Percentiles rank a stretch among this genome's conserved stretches.
Evolutionary conservation across 2,329 filamentous ascomycete species (phyloP).

Genomic region (Ampelomyces quisqualis): DNA sequence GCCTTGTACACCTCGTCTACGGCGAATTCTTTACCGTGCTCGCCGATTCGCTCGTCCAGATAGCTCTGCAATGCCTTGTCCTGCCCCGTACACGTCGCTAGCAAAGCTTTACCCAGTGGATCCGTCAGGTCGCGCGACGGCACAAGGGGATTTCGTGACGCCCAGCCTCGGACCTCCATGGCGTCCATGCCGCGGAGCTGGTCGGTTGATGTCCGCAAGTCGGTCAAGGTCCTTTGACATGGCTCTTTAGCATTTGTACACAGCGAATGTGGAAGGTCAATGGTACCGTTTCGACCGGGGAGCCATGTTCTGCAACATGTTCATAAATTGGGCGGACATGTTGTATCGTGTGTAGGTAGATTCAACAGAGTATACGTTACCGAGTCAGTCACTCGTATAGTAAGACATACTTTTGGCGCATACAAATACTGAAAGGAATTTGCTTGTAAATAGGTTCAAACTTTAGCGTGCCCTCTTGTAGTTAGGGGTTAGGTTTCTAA

Average conservation of each 20-base stretch:
- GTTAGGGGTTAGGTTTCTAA: too few relatives aligned
- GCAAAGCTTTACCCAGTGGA: constrained; percentile 11
- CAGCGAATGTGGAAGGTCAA: background rate
- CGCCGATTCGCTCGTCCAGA: background rate
- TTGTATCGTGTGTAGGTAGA: background rate
- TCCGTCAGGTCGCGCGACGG: constrained; percentile 16
- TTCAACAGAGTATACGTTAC: too few relatives aligned
- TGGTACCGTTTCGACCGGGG: constrained; percentile 9
- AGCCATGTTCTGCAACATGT: constrained; percentile 17
- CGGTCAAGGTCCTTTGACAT: constrained; percentile 7
- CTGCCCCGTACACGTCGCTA: constrained; percentile 3
- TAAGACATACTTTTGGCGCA: too few relatives aligned
- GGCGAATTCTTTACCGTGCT: constrained; percentile 1
- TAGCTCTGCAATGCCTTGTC: constrained; percentile 5
- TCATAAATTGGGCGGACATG: constrained; percentile 16
- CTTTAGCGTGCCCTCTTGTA: too few relatives aligned
- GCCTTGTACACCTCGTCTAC: constrained; percentile 10
- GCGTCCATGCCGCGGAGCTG: constrained; percentile 15
- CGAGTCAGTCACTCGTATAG: too few relatives aligned
- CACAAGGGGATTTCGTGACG: constrained; percentile 5
- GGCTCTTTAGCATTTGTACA: background rate
- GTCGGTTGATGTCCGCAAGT: constrained; percentile 11
- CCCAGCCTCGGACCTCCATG: constrained; percentile 19
- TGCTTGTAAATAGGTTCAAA: too few relatives aligned
- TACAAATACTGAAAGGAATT: too few relatives aligned